phyloP scores from a whole-genome alignment of 2,329 filamentous ascomycete genomes.

The Pseudocercospora ulei region DNA sequence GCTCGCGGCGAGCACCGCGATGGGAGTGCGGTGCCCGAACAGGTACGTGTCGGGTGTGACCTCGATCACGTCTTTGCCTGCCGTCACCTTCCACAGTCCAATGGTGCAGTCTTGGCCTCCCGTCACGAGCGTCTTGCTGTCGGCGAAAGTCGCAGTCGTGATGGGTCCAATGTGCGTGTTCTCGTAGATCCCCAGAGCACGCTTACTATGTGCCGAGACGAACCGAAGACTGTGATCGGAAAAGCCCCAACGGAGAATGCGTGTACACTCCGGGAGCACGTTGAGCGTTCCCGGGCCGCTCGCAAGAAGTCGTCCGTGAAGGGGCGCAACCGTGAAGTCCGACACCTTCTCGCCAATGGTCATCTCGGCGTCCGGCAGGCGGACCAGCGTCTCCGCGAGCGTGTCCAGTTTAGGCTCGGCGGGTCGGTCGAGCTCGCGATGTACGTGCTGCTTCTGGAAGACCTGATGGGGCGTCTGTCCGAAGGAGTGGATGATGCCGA shows the following conservation, averaged over 20 bases:
- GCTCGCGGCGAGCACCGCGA: conserved; percentile 73
- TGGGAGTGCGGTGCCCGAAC: conserved; percentile 79
- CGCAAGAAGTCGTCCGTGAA: conserved; percentile 72
- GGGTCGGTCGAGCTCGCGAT: conserved; percentile 55
- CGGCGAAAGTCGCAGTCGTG: conserved; percentile 71
- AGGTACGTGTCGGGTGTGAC: conserved; percentile 68
- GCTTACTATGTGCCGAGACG: conserved; percentile 78
- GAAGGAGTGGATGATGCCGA: conserved; percentile 96
- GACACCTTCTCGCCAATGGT: conserved; percentile 68
- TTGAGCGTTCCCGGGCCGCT: conserved; percentile 77
- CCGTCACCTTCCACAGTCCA: conserved; percentile 66
- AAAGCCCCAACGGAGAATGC: conserved; percentile 92
- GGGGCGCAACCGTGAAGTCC: conserved; percentile 66
- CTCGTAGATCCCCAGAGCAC: conserved; percentile 78
- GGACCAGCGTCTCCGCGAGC: conserved; percentile 62
- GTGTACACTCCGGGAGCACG: conserved; percentile 75
- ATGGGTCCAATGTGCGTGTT: conserved; percentile 88
- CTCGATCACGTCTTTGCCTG: conserved; percentile 57
- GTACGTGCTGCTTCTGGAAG: conserved; percentile 69
- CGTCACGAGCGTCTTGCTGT: conserved; percentile 82
- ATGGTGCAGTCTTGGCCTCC: conserved; percentile 88
- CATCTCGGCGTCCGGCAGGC: conserved; percentile 67
- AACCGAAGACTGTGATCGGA: conserved; percentile 88
- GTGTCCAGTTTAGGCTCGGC: conserved; percentile 61
- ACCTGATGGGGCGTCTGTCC: conserved; percentile 95